Evolutionary conservation across 305 asterid genomes (phyloP).

Genomic region (Fraxinus paxiana): DNA sequence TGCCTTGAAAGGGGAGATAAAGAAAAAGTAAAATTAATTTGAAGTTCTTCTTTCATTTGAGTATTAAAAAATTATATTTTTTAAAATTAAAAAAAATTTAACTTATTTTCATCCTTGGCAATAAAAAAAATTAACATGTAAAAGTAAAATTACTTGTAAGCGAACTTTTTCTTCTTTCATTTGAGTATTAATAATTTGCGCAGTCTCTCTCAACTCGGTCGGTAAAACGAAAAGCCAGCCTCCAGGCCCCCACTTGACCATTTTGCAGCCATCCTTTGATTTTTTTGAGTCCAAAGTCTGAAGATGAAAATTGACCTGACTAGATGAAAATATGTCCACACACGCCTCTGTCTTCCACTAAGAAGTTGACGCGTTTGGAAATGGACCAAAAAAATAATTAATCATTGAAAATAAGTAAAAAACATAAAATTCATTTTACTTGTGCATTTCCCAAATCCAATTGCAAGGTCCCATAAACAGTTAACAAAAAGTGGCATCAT

Average conservation of each 20-base stretch:
- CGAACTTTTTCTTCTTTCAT: too few species aligned
- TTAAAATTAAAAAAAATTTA: background rate
- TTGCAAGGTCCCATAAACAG: background rate
- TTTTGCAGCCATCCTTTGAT: background rate
- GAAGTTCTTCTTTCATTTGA: background rate
- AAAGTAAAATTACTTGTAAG: background rate
- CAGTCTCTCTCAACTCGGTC: background rate
- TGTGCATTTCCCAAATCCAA: background rate
- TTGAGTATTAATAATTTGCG: background rate
- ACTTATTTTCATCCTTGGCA: background rate
- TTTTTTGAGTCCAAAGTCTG: background rate
- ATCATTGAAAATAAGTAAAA: background rate
- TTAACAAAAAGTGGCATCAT: background rate
- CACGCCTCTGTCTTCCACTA: background rate
- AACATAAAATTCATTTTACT: background rate
- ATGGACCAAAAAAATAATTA: background rate
- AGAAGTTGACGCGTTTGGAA: background rate
- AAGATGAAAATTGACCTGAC: background rate
- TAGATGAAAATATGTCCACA: background rate
- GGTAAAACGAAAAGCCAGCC: background rate
- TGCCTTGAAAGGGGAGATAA: background rate
- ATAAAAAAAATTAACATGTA: background rate
- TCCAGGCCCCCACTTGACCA: background rate
- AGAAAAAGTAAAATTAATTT: background rate
- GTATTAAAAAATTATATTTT: background rate